A percentile compares a stretch with the other conserved stretches of the same genome.
These are phyloP conservation scores for Nidularia sp. DNA, from an alignment of 768 basidiomycete genomes.

Conservation along the genomic window DNA sequence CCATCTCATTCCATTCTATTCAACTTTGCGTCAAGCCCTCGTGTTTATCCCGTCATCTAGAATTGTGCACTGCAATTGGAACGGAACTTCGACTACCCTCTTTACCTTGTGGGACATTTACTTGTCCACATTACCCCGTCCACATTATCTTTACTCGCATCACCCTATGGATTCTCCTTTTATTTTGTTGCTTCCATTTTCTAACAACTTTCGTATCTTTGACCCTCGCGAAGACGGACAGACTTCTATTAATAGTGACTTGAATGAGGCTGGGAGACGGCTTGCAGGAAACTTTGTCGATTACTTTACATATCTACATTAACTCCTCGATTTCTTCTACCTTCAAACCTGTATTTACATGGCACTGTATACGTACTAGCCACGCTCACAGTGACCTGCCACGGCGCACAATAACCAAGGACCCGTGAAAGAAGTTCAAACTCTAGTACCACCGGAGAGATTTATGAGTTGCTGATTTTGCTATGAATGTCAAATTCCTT, in stretches of 20 bases:
- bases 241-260: slow-evolving; percentile 1
- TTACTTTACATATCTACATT: slow-evolving; percentile 1
- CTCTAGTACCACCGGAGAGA: too few species aligned
- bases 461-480: too few species aligned
- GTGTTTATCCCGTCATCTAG: slow-evolving; percentile 9
- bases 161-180: not conserved
- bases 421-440: too few species aligned
- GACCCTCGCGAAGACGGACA: not conserved
- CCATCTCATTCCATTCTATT: too few species aligned
- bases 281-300: not conserved
- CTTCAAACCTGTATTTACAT: not conserved
- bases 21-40: not conserved
- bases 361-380: not conserved
- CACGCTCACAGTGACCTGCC: not conserved
- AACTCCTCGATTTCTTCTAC: not conserved
- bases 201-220: not conserved
- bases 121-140: not conserved
- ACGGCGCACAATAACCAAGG: too few species aligned
- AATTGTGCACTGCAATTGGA: slow-evolving; percentile 13
- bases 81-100: slow-evolving; percentile 7
- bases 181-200: slow-evolving; percentile 1
- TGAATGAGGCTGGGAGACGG: not conserved
- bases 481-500: too few species aligned
- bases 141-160: not conserved
- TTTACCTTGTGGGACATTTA: slow-evolving; percentile 2